A percentile compares a stretch with the other conserved stretches of the same genome.
These are phyloP conservation scores for Pyrenula massariospora DNA, from an alignment of 495 filamentous ascomycete species.

Conservation along the genomic window DNA sequence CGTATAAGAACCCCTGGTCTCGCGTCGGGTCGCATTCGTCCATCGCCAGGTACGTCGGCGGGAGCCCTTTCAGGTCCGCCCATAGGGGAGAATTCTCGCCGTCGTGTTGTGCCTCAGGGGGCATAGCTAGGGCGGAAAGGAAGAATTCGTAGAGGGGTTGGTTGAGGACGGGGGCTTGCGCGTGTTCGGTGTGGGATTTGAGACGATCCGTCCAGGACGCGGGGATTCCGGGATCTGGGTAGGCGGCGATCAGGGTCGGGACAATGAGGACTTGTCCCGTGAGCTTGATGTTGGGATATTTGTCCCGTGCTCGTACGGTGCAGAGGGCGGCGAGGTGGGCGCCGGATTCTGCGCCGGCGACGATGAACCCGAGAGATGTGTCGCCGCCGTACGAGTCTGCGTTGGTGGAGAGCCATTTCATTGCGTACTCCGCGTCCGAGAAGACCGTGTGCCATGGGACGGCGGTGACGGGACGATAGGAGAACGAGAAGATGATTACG, in stretches of 20 bases:
- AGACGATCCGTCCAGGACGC: constrained; percentile 4
- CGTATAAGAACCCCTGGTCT: constrained; percentile 30
- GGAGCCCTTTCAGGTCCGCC: constrained; percentile 7
- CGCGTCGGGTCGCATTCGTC: constrained; percentile 25
- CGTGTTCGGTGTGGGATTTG: constrained; percentile 8
- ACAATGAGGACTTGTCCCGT: neutral
- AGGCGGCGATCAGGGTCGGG: neutral
- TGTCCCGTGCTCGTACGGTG: neutral
- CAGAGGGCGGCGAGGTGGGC: neutral
- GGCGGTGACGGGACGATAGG: constrained; percentile 62
- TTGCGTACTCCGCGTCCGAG: constrained; percentile 38
- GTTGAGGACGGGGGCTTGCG: neutral
- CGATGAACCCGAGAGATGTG: constrained; percentile 5
- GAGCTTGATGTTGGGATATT: neutral
- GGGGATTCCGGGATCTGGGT: neutral
- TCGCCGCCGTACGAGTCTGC: constrained; percentile 2
- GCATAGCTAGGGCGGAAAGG: neutral
- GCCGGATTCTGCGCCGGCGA: constrained; percentile 5
- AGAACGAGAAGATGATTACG: constrained; percentile 42
- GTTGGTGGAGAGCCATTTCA: constrained; percentile 9
- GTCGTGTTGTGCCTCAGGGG: neutral
- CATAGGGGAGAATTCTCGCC: constrained; percentile 7
- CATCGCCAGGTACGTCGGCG: constrained; percentile 22
- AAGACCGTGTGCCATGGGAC: constrained; percentile 44
- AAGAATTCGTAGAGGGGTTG: neutral